phyloP scores from a whole-genome alignment of 2,329 filamentous ascomycete species.

The Coniella vitis region DNA sequence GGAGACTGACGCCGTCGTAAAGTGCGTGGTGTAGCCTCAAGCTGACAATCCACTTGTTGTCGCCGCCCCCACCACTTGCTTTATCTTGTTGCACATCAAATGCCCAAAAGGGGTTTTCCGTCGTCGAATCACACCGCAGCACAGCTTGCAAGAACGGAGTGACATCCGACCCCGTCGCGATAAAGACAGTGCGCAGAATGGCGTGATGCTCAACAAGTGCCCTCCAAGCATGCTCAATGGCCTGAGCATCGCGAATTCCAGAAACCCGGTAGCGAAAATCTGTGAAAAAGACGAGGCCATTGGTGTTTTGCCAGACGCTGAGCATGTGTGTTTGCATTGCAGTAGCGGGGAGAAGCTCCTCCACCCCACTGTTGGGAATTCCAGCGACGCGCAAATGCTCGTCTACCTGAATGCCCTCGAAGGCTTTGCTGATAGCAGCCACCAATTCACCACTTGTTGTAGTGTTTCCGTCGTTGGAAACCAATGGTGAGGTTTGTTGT shows the following conservation, averaged over 20 bases:
- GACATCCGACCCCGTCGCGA: constrained; percentile 38
- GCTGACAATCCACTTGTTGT: constrained; percentile 29
- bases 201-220: constrained; percentile 46
- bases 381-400: constrained; percentile 32
- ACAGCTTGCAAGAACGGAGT: constrained; percentile 60
- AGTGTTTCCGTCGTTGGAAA: no score
- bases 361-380: constrained; percentile 39
- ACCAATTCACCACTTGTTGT: neutral
- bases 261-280: constrained; percentile 57
- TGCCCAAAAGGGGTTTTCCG: constrained; percentile 18
- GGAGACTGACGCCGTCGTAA: constrained; percentile 79
- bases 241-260: constrained; percentile 28
- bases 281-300: constrained; percentile 64
- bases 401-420: constrained; percentile 32
- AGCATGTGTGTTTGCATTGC: constrained; percentile 79
- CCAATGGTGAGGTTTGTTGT: neutral
- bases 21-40: constrained; percentile 76
- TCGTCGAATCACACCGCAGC: constrained; percentile 22
- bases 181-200: constrained; percentile 64
- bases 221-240: constrained; percentile 55
- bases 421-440: constrained; percentile 20
- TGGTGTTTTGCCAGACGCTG: constrained; percentile 63
- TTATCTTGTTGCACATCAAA: constrained; percentile 20
- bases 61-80: constrained; percentile 10
- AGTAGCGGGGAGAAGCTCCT: constrained; percentile 59